phyloP scores from a whole-genome alignment of 2,329 filamentous ascomycete genomes.

The Moelleriella libera region DNA sequence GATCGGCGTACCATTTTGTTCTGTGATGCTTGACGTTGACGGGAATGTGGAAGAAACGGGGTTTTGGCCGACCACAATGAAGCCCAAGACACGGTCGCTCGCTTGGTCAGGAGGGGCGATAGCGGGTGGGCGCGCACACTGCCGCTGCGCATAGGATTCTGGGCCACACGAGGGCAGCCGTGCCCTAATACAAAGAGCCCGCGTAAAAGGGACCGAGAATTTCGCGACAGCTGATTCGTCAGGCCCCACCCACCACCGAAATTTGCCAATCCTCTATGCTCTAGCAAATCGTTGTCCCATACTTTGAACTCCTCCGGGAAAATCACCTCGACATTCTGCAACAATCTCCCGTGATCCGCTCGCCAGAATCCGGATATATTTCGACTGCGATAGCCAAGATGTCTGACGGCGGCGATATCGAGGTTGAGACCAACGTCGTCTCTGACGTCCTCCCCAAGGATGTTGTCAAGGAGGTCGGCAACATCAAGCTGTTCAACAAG shows the following conservation, averaged over 20 bases:
- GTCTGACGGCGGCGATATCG: conserved; percentile 92
- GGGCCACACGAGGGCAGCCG: conserved; percentile 21
- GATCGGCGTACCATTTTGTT: conserved; percentile 27
- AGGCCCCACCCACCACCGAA: conserved; percentile 18
- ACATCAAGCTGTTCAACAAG: conserved; percentile 96
- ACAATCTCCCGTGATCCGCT: conserved; percentile 21
- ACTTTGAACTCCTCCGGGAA: conserved; percentile 14
- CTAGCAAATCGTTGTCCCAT: conserved; percentile 11
- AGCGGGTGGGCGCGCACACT: neutral
- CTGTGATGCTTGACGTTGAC: conserved; percentile 25
- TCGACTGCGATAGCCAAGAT: conserved; percentile 46
- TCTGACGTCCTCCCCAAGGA: conserved; percentile 86
- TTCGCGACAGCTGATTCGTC: conserved; percentile 20
- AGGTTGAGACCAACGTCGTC: conserved; percentile 66
- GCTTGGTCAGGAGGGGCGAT: neutral
- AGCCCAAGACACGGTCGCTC: conserved; percentile 5
- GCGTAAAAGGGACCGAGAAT: conserved; percentile 13
- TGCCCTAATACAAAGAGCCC: conserved; percentile 23
- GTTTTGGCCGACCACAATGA: neutral
- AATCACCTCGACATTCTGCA: conserved; percentile 22
- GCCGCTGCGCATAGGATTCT: conserved; percentile 7
- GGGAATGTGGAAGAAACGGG: conserved; percentile 17
- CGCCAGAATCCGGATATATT: conserved; percentile 17
- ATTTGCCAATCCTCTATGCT: conserved; percentile 17
- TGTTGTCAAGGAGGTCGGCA: conserved; percentile 75